Evolutionary conservation across 202 grass and related monocot genomes (phyloP), one percentile per base, ranked within the genome.

Genomic region (Zizania palustris): DNA sequence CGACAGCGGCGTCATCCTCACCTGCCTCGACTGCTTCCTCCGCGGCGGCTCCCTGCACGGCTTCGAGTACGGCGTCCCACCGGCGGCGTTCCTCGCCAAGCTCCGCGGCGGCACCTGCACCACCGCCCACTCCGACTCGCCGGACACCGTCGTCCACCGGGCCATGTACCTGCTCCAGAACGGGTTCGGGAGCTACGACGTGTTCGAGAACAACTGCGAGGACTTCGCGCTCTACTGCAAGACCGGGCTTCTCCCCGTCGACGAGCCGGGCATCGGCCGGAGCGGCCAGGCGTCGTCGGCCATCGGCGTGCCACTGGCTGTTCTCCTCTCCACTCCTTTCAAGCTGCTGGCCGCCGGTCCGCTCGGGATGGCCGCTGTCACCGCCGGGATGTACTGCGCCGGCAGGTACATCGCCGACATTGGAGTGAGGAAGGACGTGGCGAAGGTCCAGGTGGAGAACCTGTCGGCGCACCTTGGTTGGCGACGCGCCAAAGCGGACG

Each of bases 201-300:
- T 97, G 46, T 97, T 97, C 74, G 95, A 94, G 70, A 97, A 97
- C 89, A 98, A 98, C 45, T 94, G 95, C 73, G 95, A 97, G 84
- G 95, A 97, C 75, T 97, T 97, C 19, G 80, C 91, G 49, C 85
- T 97, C 69, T 97, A 97, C 83, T 97, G 95, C 91, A 94, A 88
- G 87, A 94, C 95, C 2, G 91, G 89, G 10, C 91, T 97, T 7
- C 61, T 97, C 20, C 76, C 82, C 22, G 15, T 0, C 16, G 89
- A 77, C 6, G 86, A 83, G 10, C 44, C 62, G 15, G 81, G 85
- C 36, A 85, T 90, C 13, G 91, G 94, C 9, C 58, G 89, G 80
- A 97, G 95, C 45, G 95, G 95, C 0, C 95, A 97, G 80, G 87
- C 95, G 12, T 85, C 95, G 1, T 75, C 95, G 0, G 89, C 88